Base-by-base conservation (phyloP, 768 basidiomycete genomes). In the Hypsizygus marmoreus region DNA sequence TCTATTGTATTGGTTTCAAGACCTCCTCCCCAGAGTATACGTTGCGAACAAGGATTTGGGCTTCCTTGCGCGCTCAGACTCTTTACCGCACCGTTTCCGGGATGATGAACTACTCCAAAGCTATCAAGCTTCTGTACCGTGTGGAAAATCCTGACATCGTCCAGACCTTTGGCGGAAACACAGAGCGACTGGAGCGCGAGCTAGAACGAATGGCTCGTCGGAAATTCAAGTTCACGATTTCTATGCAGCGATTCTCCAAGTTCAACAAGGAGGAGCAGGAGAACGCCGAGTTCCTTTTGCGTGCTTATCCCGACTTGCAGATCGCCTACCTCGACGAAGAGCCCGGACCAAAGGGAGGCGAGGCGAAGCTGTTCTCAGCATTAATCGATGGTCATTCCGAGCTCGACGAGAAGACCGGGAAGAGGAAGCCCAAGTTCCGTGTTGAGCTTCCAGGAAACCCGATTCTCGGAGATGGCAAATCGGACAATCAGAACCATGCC, bases 61-160 rank as follows among this genome's bases (percentile, higher is more conserved):
- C 97, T 2, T 97, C 95, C 2, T 79, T 99, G 20, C 91, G 97
- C 43, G 95, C 95, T 4, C 97, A 99, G 70, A 99, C 97, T 0
- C 81, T 99, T 24, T 99, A 99, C 68, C 87, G 97, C 52, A 99
- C 97, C 9, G 93, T 98, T 14, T 98, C 97, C 4, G 97, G 97
- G 51, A 97, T 99, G 92, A 98, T 99, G 97, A 98, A 99, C 73
- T 99, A 99, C 71, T 89, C 93, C 60, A 99, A 99, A 72, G 97
- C 97, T 19, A 95, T 99, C 84, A 99, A 99, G 68, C 80, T 99
- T 28, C 80, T 98, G 14, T 98, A 98, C 67, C 91, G 97, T 26
- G 95, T 99, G 51, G 97, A 98, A 71, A 98, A 97, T 68, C 97
- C 97, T 6, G 92, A 93, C 65, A 88, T 97, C 45, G 97, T 99